These are phyloP conservation scores for Xylaria cubensis DNA, from an alignment of 495 filamentous ascomycete species.

Conservation along the genomic window DNA sequence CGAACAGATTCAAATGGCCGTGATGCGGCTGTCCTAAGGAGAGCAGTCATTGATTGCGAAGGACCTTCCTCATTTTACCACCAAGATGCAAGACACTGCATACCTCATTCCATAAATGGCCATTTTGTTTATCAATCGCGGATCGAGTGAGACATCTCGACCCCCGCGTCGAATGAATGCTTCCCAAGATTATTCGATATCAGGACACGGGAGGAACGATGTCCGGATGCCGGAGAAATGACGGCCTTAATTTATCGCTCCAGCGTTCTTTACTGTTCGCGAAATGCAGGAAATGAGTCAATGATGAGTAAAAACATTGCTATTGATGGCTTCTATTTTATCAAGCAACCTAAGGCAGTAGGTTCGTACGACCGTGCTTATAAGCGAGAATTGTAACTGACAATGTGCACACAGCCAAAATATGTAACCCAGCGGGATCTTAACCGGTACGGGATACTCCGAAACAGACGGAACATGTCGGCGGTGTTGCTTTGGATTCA, in stretches of 20 bases:
- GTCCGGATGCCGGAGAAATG: not conserved
- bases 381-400: conserved; percentile 22
- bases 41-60: not conserved
- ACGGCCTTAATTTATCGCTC: not conserved
- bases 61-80: conserved; percentile 23
- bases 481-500: not conserved
- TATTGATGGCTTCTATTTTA: conserved; percentile 2
- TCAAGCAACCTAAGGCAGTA: not conserved
- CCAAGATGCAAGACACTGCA: conserved; percentile 15
- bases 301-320: not conserved
- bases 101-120: conserved; percentile 3
- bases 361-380: conserved; percentile 9
- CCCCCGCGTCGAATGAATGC: not conserved
- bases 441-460: conserved; percentile 11
- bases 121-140: not conserved
- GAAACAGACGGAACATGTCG: conserved; percentile 9
- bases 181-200: not conserved
- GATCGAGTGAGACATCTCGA: conserved; percentile 14
- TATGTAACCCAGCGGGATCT: conserved; percentile 7
- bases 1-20: conserved; percentile 1
- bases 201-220: not conserved
- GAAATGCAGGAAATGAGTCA: not conserved
- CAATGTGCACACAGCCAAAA: conserved; percentile 4
- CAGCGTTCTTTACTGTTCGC: not conserved
- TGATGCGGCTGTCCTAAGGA: not conserved